Evolutionary conservation across 2,329 filamentous ascomycete species (phyloP).

Genomic region (Amauroascus verrucosus): DNA sequence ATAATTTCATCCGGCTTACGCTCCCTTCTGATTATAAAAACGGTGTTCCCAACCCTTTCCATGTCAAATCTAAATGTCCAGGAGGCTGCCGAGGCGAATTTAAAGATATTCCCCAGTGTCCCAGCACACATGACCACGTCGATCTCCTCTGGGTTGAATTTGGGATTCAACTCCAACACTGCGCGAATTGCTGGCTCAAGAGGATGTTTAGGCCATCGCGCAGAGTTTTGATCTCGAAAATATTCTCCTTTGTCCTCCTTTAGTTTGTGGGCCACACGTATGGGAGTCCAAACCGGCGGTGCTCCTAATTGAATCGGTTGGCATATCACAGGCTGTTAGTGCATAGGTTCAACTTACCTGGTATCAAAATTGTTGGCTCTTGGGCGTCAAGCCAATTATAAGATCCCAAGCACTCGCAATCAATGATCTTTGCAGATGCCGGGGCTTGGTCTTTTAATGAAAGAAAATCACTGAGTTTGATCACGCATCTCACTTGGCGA

Average conservation of each 20-base stretch:
- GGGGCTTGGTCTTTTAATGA: background rate
- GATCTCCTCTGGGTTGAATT: conserved; percentile 29
- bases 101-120: conserved; percentile 51
- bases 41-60: conserved; percentile 45
- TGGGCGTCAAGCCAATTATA: conserved; percentile 42
- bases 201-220: conserved; percentile 30
- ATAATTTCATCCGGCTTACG: conserved; percentile 51
- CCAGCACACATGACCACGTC: conserved; percentile 53
- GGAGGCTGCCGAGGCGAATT: conserved; percentile 10
- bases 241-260: conserved; percentile 37
- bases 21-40: conserved; percentile 55
- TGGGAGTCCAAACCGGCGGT: conserved; percentile 45
- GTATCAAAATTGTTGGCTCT: conserved; percentile 35
- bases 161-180: conserved; percentile 31
- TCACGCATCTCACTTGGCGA: background rate
- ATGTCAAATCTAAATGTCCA: conserved; percentile 25
- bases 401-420: conserved; percentile 39
- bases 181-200: conserved; percentile 39
- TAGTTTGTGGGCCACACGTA: conserved; percentile 26
- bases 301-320: conserved; percentile 30
- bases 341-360: conserved; percentile 28
- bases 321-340: background rate
- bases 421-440: conserved; percentile 24
- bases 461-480: conserved; percentile 10
- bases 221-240: conserved; percentile 36